A percentile compares a stretch with the other conserved stretches of the same genome.
Conservation (phyloP, 2,329 filamentous ascomycete genomes). For the Alternaria sp. region DNA sequence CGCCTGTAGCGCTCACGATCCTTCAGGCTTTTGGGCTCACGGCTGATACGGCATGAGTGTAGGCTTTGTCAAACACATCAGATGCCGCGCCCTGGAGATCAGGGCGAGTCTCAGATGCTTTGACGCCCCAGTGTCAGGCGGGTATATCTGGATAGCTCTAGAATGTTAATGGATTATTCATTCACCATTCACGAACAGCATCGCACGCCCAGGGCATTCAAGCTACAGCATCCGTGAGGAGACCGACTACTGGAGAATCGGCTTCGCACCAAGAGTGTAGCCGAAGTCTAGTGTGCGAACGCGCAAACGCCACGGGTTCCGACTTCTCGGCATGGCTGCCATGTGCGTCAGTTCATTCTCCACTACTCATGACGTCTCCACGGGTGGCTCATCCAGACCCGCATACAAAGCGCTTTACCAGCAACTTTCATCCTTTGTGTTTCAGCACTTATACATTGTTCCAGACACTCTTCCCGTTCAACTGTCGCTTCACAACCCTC, state of each 20-base stretch:
- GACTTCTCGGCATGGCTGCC: slow-evolving; percentile 18
- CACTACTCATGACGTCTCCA: slow-evolving; percentile 29
- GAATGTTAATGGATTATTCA: neutral
- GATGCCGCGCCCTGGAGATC: neutral
- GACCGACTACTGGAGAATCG: slow-evolving; percentile 5
- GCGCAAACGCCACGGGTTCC: slow-evolving; percentile 31
- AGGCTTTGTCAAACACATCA: slow-evolving; percentile 20
- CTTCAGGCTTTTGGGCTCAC: slow-evolving; percentile 39
- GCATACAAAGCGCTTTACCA: slow-evolving; percentile 37
- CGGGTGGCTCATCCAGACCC: slow-evolving; percentile 21
- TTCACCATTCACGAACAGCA: neutral
- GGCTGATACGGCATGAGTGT: slow-evolving; percentile 27
- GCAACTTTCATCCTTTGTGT: slow-evolving; percentile 24
- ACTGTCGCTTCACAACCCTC: slow-evolving; percentile 8
- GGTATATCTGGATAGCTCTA: neutral
- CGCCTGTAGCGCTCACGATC: slow-evolving; percentile 40
- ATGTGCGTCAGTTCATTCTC: slow-evolving; percentile 28
- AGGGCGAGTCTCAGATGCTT: slow-evolving; percentile 3
- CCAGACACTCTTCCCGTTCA: slow-evolving; percentile 1
- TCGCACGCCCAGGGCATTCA: neutral
- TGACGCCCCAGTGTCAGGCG: slow-evolving; percentile 5
- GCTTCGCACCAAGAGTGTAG: slow-evolving; percentile 17
- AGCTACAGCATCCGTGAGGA: neutral
- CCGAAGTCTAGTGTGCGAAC: slow-evolving; percentile 24
- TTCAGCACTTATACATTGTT: slow-evolving; percentile 19